A percentile compares a stretch with the other conserved stretches of the same genome.
Conservation (phyloP, 352 stramenopile genomes). For the Phytophthora fragariae region DNA sequence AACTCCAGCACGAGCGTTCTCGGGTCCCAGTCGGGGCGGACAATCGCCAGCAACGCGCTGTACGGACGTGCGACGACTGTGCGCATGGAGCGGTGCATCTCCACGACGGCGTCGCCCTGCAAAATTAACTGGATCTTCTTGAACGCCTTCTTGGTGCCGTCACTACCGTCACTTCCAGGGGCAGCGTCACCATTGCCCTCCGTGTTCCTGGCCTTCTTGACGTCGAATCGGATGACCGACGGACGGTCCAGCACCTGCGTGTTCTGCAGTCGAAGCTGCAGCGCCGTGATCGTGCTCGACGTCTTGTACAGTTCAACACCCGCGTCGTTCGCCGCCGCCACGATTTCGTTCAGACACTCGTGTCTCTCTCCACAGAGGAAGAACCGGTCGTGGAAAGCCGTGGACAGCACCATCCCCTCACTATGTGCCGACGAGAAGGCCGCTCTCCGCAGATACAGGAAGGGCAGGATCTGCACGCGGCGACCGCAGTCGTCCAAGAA, state of each 20-base stretch:
- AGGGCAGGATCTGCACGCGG: conserved; percentile 55
- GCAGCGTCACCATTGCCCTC: conserved; percentile 26
- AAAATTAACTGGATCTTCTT: conserved; percentile 75
- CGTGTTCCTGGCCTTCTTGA: conserved; percentile 47
- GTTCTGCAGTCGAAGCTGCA: conserved; percentile 69
- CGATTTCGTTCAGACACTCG: conserved; percentile 70
- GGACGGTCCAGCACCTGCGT: conserved; percentile 62
- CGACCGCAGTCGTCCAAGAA: conserved; percentile 62
- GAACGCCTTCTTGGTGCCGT: conserved; percentile 45
- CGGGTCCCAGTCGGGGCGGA: conserved; percentile 63
- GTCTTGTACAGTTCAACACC: conserved; percentile 52
- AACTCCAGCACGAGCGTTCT: conserved; percentile 75
- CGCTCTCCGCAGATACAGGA: conserved; percentile 62
- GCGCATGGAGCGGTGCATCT: conserved; percentile 69
- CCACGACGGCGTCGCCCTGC: conserved; percentile 62
- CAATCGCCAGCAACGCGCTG: conserved; percentile 53
- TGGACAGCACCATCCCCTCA: conserved; percentile 68
- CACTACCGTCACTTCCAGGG: conserved; percentile 26
- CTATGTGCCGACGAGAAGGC: conserved; percentile 51
- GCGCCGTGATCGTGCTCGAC: conserved; percentile 50
- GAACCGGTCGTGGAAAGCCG: conserved; percentile 69
- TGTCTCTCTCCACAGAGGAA: conserved; percentile 69
- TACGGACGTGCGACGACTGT: conserved; percentile 70
- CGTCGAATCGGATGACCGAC: conserved; percentile 73
- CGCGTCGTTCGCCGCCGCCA: conserved; percentile 49